These are phyloP conservation scores for Cardamine chenopodiifolia DNA, from an alignment of 345 rosid species.

Conservation along the genomic window DNA sequence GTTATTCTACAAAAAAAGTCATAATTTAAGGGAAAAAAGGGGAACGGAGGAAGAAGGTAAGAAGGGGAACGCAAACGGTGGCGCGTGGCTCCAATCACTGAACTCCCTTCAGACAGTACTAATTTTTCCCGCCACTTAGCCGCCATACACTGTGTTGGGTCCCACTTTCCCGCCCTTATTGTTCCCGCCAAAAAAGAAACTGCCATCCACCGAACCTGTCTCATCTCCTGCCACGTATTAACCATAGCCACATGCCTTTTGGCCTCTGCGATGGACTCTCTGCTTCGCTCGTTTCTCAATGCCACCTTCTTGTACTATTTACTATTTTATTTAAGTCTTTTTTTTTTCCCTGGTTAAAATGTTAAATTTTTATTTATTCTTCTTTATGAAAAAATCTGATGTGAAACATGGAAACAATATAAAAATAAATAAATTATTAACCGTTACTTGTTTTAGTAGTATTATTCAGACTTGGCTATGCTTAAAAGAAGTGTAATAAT, in stretches of 20 bases:
- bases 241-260: conserved; percentile 14
- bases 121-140: conserved; percentile 42
- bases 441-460: neutral
- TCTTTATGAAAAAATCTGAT: neutral
- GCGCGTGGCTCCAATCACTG: conserved; percentile 35
- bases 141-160: conserved; percentile 31
- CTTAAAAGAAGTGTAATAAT: neutral
- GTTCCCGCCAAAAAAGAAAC: conserved; percentile 33
- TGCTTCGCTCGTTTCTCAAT: conserved; percentile 27
- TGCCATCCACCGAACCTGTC: conserved; percentile 14
- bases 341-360: neutral
- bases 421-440: neutral
- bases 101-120: conserved; percentile 6
- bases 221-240: conserved; percentile 27
- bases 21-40: neutral
- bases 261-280: neutral
- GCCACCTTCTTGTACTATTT: neutral
- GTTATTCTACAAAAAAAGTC: neutral
- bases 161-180: conserved; percentile 40
- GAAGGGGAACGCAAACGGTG: conserved; percentile 31
- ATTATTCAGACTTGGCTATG: neutral
- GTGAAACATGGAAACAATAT: neutral
- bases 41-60: neutral
- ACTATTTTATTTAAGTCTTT: neutral
- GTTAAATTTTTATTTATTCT: neutral